phyloP scores from a whole-genome alignment of 2,329 filamentous ascomycete species.

The Chaetomiaceae sp. region DNA sequence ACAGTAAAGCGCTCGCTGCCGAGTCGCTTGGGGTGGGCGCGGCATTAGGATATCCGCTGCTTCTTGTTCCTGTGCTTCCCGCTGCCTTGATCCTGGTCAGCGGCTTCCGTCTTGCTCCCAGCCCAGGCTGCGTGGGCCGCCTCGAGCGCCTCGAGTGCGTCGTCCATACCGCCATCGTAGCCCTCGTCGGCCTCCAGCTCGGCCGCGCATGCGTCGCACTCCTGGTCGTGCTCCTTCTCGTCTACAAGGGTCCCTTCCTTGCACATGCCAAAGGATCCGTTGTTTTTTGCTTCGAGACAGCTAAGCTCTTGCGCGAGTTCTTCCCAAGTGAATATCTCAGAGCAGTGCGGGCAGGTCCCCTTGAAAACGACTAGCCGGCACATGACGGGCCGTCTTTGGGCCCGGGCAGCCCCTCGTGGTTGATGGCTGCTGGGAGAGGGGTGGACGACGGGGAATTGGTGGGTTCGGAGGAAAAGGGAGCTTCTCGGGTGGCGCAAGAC shows the following conservation, averaged over 20 bases:
- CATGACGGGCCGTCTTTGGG: conserved; percentile 33
- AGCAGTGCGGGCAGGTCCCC: conserved; percentile 43
- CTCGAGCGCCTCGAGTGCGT: conserved; percentile 16
- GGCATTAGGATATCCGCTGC: conserved; percentile 22
- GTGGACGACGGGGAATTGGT: neutral
- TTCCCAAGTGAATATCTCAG: conserved; percentile 38
- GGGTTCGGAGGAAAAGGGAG: neutral
- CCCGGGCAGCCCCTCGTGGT: neutral
- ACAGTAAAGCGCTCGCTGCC: neutral
- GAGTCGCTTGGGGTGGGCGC: neutral
- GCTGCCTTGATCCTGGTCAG: conserved; percentile 20
- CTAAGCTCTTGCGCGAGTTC: conserved; percentile 44
- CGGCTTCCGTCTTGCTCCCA: conserved; percentile 13
- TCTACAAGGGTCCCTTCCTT: conserved; percentile 38
- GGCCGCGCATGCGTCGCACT: conserved; percentile 42
- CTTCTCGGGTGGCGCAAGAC: neutral
- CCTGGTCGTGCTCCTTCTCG: conserved; percentile 45
- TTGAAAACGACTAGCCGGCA: conserved; percentile 45
- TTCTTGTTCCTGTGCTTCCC: conserved; percentile 24
- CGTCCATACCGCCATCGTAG: conserved; percentile 36
- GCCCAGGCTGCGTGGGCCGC: conserved; percentile 4
- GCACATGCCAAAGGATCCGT: conserved; percentile 43
- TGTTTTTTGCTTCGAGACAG: conserved; percentile 48
- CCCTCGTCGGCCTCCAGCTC: conserved; percentile 41
- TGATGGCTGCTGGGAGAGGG: neutral